Evolutionary conservation across 1,139 yeast genomes (phyloP).

Genomic region (Suhomyces atakaporum): DNA sequence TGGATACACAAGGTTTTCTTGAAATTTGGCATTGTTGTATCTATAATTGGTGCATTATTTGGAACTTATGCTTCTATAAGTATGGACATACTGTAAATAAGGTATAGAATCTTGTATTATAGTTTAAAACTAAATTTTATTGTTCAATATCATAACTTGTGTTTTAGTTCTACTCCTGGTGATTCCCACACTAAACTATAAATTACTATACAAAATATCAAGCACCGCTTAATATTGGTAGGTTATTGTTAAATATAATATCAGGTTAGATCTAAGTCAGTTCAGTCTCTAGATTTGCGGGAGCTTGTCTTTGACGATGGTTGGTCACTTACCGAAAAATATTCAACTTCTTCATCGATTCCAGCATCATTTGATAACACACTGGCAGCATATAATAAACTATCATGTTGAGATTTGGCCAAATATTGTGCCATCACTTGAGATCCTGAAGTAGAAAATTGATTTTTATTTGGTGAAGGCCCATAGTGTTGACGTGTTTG

Average conservation of each 20-base stretch:
- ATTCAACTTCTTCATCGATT: constrained; percentile 11
- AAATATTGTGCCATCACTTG: constrained; percentile 78
- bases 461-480: constrained; percentile 8
- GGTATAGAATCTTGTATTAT: no score
- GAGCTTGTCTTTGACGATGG: constrained; percentile 3
- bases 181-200: neutral
- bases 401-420: constrained; percentile 68
- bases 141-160: no score
- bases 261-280: neutral
- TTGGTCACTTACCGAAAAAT: constrained; percentile 4
- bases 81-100: constrained; percentile 14
- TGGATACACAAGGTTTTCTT: constrained; percentile 39
- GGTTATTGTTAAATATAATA: no score
- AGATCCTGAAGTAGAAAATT: constrained; percentile 56
- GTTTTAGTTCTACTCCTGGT: no score
- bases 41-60: constrained; percentile 48
- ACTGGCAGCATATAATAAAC: constrained; percentile 56
- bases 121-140: neutral
- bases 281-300: constrained; percentile 5
- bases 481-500: constrained; percentile 7
- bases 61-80: constrained; percentile 48
- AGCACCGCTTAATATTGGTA: constrained; percentile 5
- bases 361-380: constrained; percentile 33
- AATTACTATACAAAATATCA: constrained; percentile 3
- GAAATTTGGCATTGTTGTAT: constrained; percentile 46